Evolutionary conservation across 2,329 filamentous ascomycete species (phyloP), one percentile per base, ranked within the genome.

Genomic region (Ophiostoma perfectum): DNA sequence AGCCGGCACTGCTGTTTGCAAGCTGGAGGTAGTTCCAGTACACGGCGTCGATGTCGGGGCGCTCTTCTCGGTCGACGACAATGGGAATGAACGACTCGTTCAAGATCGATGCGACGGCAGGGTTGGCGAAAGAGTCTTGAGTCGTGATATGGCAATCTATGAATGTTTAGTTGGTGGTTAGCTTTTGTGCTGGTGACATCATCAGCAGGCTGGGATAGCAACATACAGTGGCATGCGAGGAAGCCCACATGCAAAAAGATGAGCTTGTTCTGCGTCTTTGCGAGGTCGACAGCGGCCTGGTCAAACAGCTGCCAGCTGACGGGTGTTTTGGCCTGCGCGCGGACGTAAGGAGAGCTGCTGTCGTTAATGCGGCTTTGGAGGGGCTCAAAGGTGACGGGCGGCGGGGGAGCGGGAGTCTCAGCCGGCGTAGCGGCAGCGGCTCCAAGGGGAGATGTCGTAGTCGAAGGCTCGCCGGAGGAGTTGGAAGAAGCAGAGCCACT

Each of bases 11-110:
- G 27, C 91, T 93, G 69, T 90, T 96, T 11, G 95, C 94, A 1
- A 94, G 94, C 77, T 97, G 93, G 55, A 97, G 90, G 78, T 97
- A 99, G 80, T 97, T 97, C 92, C 97, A 97, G 78, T 98, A 98
- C 72, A 98, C 93, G 71, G 91, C 88, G 76, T 99, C 95, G 72
- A 98, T 88, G 76, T 98, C 93, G 8, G 94, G 94, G 39, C 94
- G 88, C 78, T 97, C 92, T 78, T 99, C 95, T 70, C 93, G 88
- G 78, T 99, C 95, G 75, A 98, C 86, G 74, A 97, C 90, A 77
- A 98, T 88, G 4, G 95, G 94, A 62, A 99, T 87, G 77, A 98
- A 99, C 69, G 87, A 86, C 70, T 89, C 83, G 80, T 98, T 99
- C 47, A 99, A 83, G 69, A 97, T 83, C 38, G 86, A 80, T 16